These are phyloP conservation scores for Fusarium goolgardi DNA, from an alignment of 2,329 filamentous ascomycete genomes.

Conservation along the genomic window DNA sequence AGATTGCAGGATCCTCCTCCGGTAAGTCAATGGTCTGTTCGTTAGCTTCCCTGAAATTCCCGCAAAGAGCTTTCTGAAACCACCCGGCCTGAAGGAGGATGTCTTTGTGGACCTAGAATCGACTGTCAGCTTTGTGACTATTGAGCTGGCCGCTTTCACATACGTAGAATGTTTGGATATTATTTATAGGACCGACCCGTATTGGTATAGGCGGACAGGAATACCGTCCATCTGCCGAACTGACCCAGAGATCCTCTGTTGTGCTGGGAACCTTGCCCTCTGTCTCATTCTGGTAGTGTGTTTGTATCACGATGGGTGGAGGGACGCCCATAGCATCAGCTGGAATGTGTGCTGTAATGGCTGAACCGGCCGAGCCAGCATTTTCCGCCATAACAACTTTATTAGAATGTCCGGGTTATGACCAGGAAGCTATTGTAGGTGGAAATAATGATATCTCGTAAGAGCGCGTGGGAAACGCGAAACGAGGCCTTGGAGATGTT, in stretches of 20 bases:
- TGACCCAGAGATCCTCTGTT: conserved; percentile 61
- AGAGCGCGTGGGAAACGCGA: conserved; percentile 17
- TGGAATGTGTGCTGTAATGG: conserved; percentile 33
- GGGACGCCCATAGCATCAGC: conserved; percentile 39
- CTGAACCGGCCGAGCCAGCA: conserved; percentile 33
- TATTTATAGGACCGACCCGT: conserved; percentile 55
- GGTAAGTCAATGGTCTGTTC: conserved; percentile 61
- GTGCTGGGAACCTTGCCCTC: conserved; percentile 43
- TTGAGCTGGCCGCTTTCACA: background rate
- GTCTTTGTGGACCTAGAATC: conserved; percentile 58
- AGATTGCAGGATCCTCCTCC: conserved; percentile 63
- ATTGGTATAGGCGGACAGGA: conserved; percentile 59
- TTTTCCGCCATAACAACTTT: conserved; percentile 36
- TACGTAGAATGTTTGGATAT: conserved; percentile 58
- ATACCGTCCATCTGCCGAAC: conserved; percentile 62
- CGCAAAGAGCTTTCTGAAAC: conserved; percentile 62
- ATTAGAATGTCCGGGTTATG: conserved; percentile 4
- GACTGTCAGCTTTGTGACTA: conserved; percentile 23
- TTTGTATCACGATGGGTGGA: conserved; percentile 43
- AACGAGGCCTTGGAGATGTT: conserved; percentile 32
- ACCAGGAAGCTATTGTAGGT: conserved; percentile 1
- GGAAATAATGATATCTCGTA: conserved; percentile 6
- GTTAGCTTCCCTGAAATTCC: conserved; percentile 59
- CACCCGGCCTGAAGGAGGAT: conserved; percentile 60
- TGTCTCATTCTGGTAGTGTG: conserved; percentile 33